These are phyloP conservation scores for Hericium erinaceus DNA, from an alignment of 768 basidiomycete genomes.

Conservation along the genomic window DNA sequence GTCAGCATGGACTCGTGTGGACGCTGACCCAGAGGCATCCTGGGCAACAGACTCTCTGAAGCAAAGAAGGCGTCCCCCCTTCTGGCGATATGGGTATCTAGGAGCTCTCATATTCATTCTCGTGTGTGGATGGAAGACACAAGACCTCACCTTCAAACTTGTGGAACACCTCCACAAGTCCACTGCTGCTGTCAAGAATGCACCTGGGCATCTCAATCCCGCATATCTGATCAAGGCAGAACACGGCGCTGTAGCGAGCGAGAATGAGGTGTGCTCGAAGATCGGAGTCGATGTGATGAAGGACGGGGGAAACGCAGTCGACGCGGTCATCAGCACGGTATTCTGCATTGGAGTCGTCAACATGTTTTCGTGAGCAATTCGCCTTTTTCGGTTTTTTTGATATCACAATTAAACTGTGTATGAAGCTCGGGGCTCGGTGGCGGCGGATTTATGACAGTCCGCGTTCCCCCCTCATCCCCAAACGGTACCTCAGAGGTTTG, in stretches of 20 bases:
- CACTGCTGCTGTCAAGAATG: neutral
- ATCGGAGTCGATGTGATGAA: conserved; percentile 72
- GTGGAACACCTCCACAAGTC: too few relatives aligned
- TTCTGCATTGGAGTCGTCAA: conserved; percentile 80
- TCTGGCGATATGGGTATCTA: too few relatives aligned
- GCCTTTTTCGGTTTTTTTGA: conserved; percentile 2
- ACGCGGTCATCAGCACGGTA: conserved; percentile 72
- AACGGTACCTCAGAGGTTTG: conserved; percentile 48
- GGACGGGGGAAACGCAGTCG: conserved; percentile 85
- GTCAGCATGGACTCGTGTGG: neutral
- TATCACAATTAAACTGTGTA: conserved; percentile 1
- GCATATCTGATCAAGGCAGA: conserved; percentile 52
- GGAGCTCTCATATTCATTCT: too few relatives aligned
- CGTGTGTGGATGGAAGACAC: too few relatives aligned
- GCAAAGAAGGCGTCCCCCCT: too few relatives aligned
- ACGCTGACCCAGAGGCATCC: neutral
- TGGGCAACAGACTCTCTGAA: neutral
- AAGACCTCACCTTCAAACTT: too few relatives aligned
- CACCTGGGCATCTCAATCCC: conserved; percentile 31
- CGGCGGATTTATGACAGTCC: conserved; percentile 80
- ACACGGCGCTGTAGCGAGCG: conserved; percentile 82
- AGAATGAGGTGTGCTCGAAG: conserved; percentile 78
- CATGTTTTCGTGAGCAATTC: conserved; percentile 70
- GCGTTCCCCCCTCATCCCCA: conserved; percentile 47
- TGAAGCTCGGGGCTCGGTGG: conserved; percentile 76